Conservation (phyloP, 495 filamentous ascomycete species). For the Podospora pseudocomata region DNA sequence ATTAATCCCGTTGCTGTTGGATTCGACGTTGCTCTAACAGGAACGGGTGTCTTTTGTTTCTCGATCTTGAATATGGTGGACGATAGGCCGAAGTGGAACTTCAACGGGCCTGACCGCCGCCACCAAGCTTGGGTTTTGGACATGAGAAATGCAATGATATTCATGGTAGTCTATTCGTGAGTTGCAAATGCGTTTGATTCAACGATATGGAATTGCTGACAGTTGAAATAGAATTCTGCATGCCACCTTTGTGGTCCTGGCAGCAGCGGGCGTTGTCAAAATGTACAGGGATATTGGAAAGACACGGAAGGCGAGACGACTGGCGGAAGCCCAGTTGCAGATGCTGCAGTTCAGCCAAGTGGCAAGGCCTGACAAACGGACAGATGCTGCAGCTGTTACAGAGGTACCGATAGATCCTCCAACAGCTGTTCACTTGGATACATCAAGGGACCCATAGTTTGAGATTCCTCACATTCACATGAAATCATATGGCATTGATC, state of each 20-base stretch:
- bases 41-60: conserved; percentile 27
- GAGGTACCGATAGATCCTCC: background rate
- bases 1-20: conserved; percentile 24
- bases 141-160: conserved; percentile 28
- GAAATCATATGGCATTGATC: no score
- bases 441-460: background rate
- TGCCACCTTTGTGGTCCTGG: conserved; percentile 22
- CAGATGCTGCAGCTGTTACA: background rate
- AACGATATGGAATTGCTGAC: conserved; percentile 1
- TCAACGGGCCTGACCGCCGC: background rate
- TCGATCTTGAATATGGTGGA: conserved; percentile 21
- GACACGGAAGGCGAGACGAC: background rate
- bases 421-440: background rate
- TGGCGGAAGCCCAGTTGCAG: conserved; percentile 21
- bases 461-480: background rate
- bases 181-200: background rate
- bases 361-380: background rate
- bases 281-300: conserved; percentile 15
- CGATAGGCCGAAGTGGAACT: conserved; percentile 7
- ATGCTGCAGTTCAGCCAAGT: conserved; percentile 24
- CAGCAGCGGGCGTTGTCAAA: conserved; percentile 16
- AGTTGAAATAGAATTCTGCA: conserved; percentile 20
- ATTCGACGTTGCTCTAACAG: conserved; percentile 22
- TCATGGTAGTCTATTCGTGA: conserved; percentile 31
- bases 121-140: conserved; percentile 19